Conservation (phyloP, 2,329 filamentous ascomycete species). For the Lachnellula hyalina region DNA sequence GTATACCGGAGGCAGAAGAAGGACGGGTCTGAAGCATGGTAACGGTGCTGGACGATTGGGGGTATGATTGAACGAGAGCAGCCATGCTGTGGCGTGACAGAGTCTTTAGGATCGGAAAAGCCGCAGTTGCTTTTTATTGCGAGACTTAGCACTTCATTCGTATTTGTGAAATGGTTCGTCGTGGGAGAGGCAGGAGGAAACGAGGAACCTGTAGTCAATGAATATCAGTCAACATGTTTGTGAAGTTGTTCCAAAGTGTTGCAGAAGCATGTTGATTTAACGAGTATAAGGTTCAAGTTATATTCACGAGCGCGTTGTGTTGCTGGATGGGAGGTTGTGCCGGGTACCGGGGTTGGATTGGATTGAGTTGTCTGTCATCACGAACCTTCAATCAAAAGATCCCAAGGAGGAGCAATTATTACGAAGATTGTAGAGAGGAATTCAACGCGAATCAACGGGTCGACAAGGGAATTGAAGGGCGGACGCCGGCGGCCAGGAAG, state of each 20-base stretch:
- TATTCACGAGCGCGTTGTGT: constrained; percentile 9
- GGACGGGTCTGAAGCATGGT: constrained; percentile 73
- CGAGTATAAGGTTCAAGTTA: constrained; percentile 1
- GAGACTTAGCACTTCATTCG: constrained; percentile 17
- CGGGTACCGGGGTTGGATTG: constrained; percentile 2
- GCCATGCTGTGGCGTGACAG: constrained; percentile 57
- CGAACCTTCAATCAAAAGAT: constrained; percentile 26
- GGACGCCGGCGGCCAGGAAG: constrained; percentile 53
- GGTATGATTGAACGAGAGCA: constrained; percentile 76
- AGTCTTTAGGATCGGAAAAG: constrained; percentile 17
- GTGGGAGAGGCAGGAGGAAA: neutral
- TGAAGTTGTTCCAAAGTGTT: neutral
- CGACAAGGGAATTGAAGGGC: constrained; percentile 36
- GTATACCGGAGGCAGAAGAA: constrained; percentile 54
- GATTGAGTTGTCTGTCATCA: constrained; percentile 13
- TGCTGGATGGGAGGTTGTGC: neutral
- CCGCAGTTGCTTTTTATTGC: constrained; percentile 15
- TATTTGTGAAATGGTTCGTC: constrained; percentile 10
- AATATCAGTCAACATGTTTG: constrained; percentile 4
- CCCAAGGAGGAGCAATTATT: constrained; percentile 26
- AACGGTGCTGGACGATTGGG: constrained; percentile 67
- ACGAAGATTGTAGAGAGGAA: constrained; percentile 25
- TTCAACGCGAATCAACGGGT: constrained; percentile 34
- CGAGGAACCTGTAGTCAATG: constrained; percentile 12
- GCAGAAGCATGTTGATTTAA: constrained; percentile 17